Conservation (phyloP, 2,329 filamentous ascomycete genomes). For the Calonectria montana region DNA sequence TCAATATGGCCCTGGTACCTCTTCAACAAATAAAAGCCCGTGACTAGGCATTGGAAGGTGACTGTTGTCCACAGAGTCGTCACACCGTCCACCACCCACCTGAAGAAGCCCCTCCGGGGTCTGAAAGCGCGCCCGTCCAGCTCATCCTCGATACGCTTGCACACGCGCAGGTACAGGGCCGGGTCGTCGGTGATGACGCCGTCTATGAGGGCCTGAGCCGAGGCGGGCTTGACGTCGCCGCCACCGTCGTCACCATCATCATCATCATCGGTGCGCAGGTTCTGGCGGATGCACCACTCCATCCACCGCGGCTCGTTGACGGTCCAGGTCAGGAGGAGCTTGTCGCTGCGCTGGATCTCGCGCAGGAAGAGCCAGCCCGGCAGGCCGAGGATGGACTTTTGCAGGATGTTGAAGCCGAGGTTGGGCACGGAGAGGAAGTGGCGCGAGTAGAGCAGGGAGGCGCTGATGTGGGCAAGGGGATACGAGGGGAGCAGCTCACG, state of each 20-base stretch:
- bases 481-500: slow-evolving; percentile 71
- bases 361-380: slow-evolving; percentile 74
- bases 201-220: slow-evolving; percentile 63
- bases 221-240: not conserved
- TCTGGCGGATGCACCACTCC: slow-evolving; percentile 76
- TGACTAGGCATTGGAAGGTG: slow-evolving; percentile 34
- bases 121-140: slow-evolving; percentile 40
- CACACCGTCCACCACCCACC: slow-evolving; percentile 26
- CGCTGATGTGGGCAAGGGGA: slow-evolving; percentile 75
- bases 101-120: slow-evolving; percentile 22
- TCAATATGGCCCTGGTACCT: slow-evolving; percentile 44
- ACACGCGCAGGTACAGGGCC: slow-evolving; percentile 72
- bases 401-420: slow-evolving; percentile 83
- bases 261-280: slow-evolving; percentile 49
- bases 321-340: slow-evolving; percentile 84
- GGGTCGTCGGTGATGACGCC: slow-evolving; percentile 91
- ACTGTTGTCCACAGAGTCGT: slow-evolving; percentile 33
- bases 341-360: slow-evolving; percentile 60
- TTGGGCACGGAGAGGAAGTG: slow-evolving; percentile 74
- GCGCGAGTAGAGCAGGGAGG: slow-evolving; percentile 74
- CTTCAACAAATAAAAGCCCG: slow-evolving; percentile 39
- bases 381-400: slow-evolving; percentile 74
- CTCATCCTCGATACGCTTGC: slow-evolving; percentile 53
- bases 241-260: not conserved
- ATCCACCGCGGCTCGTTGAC: slow-evolving; percentile 84